These are phyloP conservation scores for Moniliophthora roreri DNA, from an alignment of 1,284 basidiomycete genomes.

Conservation along the genomic window DNA sequence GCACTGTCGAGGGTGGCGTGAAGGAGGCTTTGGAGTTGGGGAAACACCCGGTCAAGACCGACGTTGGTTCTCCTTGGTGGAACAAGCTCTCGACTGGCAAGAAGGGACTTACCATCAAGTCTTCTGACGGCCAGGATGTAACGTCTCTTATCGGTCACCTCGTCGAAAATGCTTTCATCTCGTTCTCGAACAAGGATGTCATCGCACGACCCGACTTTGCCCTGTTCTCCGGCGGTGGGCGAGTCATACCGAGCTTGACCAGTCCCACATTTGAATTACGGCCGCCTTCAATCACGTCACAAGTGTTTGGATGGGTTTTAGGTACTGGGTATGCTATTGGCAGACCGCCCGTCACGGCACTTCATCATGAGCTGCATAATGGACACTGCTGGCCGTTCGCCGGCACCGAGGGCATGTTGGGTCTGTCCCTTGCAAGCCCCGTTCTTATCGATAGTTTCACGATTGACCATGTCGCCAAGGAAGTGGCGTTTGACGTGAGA, in stretches of 20 bases:
- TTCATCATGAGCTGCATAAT: constrained; percentile 79
- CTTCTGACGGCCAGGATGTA: constrained; percentile 75
- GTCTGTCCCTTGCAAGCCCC: constrained; percentile 73
- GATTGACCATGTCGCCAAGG: constrained; percentile 84
- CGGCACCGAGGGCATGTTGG: constrained; percentile 78
- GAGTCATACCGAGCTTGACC: constrained; percentile 81
- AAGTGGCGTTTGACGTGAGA: constrained; percentile 75
- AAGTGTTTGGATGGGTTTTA: constrained; percentile 47
- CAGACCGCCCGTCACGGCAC: constrained; percentile 78
- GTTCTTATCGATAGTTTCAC: constrained; percentile 77
- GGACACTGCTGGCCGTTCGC: constrained; percentile 95
- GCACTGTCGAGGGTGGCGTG: constrained; percentile 64
- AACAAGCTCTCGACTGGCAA: constrained; percentile 49
- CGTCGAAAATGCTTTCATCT: constrained; percentile 66
- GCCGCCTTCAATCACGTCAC: constrained; percentile 41
- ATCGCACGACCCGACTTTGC: constrained; percentile 86
- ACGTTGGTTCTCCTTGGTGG: constrained; percentile 55
- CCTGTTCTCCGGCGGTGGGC: constrained; percentile 78
- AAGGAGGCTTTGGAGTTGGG: constrained; percentile 69
- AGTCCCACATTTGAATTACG: constrained; percentile 72
- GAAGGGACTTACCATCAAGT: constrained; percentile 64
- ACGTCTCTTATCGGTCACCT: constrained; percentile 69
- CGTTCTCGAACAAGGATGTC: constrained; percentile 69
- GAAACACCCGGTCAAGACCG: constrained; percentile 45
- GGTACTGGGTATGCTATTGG: constrained; percentile 68